Evolutionary conservation across 768 basidiomycete genomes (phyloP).

Genomic region (Tylopilus cervinicoccineus): DNA sequence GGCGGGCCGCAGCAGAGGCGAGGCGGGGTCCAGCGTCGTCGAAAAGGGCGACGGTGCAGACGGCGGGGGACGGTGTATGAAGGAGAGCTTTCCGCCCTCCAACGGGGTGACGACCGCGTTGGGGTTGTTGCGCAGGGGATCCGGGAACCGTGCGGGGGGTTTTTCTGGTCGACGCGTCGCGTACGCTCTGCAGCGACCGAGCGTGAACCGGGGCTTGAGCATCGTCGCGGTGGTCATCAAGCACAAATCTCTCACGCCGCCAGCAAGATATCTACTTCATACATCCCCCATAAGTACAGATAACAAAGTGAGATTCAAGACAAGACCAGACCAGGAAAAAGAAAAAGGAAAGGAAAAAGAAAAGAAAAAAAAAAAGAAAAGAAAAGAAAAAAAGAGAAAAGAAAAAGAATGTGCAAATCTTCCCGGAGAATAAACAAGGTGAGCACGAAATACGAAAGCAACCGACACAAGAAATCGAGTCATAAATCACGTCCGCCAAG

Average conservation of each 20-base stretch:
- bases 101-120: constrained; percentile 49
- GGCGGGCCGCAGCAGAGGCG: constrained; percentile 58
- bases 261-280: constrained; percentile 21
- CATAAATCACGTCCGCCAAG: constrained; percentile 32
- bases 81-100: constrained; percentile 58
- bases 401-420: constrained; percentile 2
- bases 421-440: constrained; percentile 10
- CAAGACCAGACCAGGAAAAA: neutral
- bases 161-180: constrained; percentile 38
- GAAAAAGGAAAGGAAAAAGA: too few relatives aligned
- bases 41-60: constrained; percentile 72
- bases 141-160: constrained; percentile 52
- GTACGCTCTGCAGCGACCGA: constrained; percentile 33
- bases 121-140: constrained; percentile 53
- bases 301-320: constrained; percentile 20
- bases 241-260: too few relatives aligned
- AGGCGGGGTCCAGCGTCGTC: constrained; percentile 62
- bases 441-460: constrained; percentile 23
- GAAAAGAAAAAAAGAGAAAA: neutral
- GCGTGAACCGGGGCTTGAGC: constrained; percentile 19
- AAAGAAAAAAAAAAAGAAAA: neutral
- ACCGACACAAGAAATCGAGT: constrained; percentile 20
- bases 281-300: constrained; percentile 30
- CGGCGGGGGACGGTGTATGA: constrained; percentile 84
- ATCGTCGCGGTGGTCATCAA: constrained; percentile 9